These are phyloP conservation scores for Xylaria bambusicola DNA, from an alignment of 495 filamentous ascomycete genomes.

Conservation along the genomic window DNA sequence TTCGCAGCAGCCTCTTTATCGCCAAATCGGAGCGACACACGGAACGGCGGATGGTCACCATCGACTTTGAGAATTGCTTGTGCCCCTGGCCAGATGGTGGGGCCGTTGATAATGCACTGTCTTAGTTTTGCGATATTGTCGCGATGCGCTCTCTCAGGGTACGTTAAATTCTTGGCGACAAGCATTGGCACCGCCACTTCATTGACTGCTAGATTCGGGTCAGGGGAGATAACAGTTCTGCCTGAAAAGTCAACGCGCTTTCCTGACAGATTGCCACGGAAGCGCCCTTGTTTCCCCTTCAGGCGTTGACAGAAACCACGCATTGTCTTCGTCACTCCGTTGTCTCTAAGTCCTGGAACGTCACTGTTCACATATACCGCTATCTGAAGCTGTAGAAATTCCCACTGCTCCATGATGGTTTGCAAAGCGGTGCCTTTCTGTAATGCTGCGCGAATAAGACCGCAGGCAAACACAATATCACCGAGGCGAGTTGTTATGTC, in stretches of 20 bases:
- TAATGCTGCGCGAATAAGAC: conserved; percentile 75
- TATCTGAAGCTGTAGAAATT: conserved; percentile 90
- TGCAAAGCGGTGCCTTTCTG: conserved; percentile 78
- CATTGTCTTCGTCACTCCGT: conserved; percentile 73
- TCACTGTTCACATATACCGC: conserved; percentile 98
- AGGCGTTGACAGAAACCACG: conserved; percentile 92
- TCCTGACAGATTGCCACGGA: conserved; percentile 93
- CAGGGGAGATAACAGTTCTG: conserved; percentile 94
- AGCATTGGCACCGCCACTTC: conserved; percentile 88
- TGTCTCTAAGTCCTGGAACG: conserved; percentile 81
- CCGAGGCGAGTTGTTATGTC: conserved; percentile 93
- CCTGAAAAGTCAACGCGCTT: conserved; percentile 99
- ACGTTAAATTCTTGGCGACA: conserved; percentile 92
- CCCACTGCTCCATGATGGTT: conserved; percentile 98
- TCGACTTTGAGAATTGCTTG: conserved; percentile 71
- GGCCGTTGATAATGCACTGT: conserved; percentile 69
- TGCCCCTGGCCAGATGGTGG: conserved; percentile 80
- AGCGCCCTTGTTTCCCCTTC: conserved; percentile 96
- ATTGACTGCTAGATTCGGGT: conserved; percentile 91
- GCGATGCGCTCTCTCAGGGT: conserved; percentile 80
- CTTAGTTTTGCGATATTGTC: conserved; percentile 83
- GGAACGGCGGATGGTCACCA: conserved; percentile 50
- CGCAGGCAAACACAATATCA: conserved; percentile 89
- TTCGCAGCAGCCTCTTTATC: conserved; percentile 66
- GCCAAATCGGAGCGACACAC: conserved; percentile 74